Evolutionary conservation across 257 asterid genomes (phyloP), one percentile per base, ranked within the genome.

Genomic region (Plectranthus barbatus): DNA sequence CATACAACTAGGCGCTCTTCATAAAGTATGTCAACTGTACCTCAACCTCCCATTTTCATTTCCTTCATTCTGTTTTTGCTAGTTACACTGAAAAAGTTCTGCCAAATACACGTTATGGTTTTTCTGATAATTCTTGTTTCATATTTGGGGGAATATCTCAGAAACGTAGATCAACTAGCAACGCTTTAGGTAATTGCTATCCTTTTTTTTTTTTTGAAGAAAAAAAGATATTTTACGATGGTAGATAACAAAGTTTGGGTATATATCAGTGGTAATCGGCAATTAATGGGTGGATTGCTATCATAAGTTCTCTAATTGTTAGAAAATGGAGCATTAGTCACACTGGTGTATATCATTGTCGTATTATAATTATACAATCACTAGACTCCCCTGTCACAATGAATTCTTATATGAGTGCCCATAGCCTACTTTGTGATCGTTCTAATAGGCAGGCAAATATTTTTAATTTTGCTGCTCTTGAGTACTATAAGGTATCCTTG

Each of bases 1-100:
- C 58, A 76, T 91, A 57, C 98, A 91, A 72, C 84, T 91, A 63
- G 98, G 96, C 66, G 82, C 94, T 72, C 55, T 84, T 53, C 80
- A 88, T 63, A 78, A 77, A 57, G 98, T 88, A 79, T 72, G 90
- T 66, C n/a, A 17, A 33, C 40, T 62, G 48, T 48, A 48, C 37
- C 61, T 67, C 17, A 5, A 9, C 60, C 57, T 29, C 29, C 4
- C 10, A 31, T 62, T 33, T 66, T 26, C 47, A 54, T 71, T 36
- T 55, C 19, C 19, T 70, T 56, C 26, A 4, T 39, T 20, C 13
- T 29, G 21, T 33, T 14, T 9, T 29, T 68, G 51, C 61, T 40
- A 26, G 55, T 26, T 34, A 34, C 54, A 19, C 62, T 23, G 37
- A 21, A 36, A 13, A 37, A 34, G 4, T 46, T 48, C 10, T 29